Evolutionary conservation across 1,284 basidiomycete species (phyloP).

Genomic region (Tremellales sp.): DNA sequence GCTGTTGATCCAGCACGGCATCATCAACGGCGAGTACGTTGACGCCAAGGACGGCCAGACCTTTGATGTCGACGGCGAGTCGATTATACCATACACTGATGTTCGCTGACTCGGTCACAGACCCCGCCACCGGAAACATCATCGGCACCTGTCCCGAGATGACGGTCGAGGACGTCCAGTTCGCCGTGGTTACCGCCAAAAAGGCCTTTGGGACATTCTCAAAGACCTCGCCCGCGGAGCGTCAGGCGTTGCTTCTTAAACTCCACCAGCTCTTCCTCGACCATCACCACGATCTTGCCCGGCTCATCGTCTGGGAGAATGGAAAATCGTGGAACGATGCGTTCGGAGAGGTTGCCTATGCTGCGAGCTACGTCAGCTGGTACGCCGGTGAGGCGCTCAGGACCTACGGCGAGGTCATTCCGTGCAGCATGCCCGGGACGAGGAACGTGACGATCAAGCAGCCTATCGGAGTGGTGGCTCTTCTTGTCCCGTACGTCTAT

Average conservation of each 20-base stretch:
- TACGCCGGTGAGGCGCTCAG: constrained; percentile 84
- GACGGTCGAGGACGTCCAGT: constrained; percentile 71
- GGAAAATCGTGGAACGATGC: constrained; percentile 81
- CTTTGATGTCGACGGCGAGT: constrained; percentile 71
- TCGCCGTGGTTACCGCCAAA: constrained; percentile 71
- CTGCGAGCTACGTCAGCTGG: constrained; percentile 80
- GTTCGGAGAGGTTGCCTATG: constrained; percentile 74
- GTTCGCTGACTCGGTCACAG: constrained; percentile 49
- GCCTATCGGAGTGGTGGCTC: constrained; percentile 64
- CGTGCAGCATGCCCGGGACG: constrained; percentile 65
- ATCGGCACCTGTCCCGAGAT: constrained; percentile 83
- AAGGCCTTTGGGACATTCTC: constrained; percentile 76
- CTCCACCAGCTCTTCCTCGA: constrained; percentile 34
- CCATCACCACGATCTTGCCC: constrained; percentile 38
- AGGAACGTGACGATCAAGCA: constrained; percentile 93
- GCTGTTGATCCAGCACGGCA: constrained; percentile 68
- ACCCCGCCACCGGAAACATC: constrained; percentile 75
- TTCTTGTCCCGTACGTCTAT: constrained; percentile 44
- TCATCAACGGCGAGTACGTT: constrained; percentile 78
- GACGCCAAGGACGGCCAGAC: constrained; percentile 67
- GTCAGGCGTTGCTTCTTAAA: constrained; percentile 30
- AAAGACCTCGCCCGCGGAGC: constrained; percentile 57
- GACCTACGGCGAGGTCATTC: constrained; percentile 69
- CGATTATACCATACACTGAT: background rate
- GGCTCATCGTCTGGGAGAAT: constrained; percentile 63